Percentiles rank a stretch among this genome's conserved stretches.
Evolutionary conservation across 345 rosid genomes (phyloP).

Genomic region (Pugionium cornutum): DNA sequence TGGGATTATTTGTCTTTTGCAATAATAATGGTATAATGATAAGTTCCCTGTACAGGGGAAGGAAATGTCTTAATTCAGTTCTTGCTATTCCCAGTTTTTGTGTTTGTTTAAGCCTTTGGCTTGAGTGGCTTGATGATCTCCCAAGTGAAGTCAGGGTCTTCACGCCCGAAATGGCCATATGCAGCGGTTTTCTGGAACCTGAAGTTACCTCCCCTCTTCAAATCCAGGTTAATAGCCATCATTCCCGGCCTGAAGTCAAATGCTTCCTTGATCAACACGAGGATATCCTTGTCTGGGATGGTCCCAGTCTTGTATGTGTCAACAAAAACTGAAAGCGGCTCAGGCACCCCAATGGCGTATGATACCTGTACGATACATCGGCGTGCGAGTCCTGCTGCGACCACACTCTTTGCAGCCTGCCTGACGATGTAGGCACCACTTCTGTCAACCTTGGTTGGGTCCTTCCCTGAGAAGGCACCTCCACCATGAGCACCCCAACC

Average conservation of each 20-base stretch:
- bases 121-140: slow-evolving; percentile 66
- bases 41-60: slow-evolving; percentile 22
- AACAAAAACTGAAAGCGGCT: slow-evolving; percentile 65
- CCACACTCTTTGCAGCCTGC: slow-evolving; percentile 79
- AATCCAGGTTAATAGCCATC: slow-evolving; percentile 73
- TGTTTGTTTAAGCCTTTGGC: slow-evolving; percentile 51
- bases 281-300: slow-evolving; percentile 58
- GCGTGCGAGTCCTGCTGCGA: slow-evolving; percentile 71
- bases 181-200: slow-evolving; percentile 79
- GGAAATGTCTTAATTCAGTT: slow-evolving; percentile 19
- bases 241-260: slow-evolving; percentile 80
- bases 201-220: slow-evolving; percentile 68
- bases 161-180: slow-evolving; percentile 73
- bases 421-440: slow-evolving; percentile 8
- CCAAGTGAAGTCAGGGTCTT: slow-evolving; percentile 76
- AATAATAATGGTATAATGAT: slow-evolving; percentile 38
- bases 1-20: slow-evolving; percentile 28
- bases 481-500: too few relatives aligned
- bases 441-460: too few relatives aligned
- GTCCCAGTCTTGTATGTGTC: slow-evolving; percentile 62
- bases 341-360: slow-evolving; percentile 72
- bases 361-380: slow-evolving; percentile 78
- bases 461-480: too few relatives aligned
- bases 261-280: slow-evolving; percentile 55
- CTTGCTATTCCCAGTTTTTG: slow-evolving; percentile 14